Conservation (phyloP, 1,139 yeast genomes). For the Suhomyces kunorum region DNA sequence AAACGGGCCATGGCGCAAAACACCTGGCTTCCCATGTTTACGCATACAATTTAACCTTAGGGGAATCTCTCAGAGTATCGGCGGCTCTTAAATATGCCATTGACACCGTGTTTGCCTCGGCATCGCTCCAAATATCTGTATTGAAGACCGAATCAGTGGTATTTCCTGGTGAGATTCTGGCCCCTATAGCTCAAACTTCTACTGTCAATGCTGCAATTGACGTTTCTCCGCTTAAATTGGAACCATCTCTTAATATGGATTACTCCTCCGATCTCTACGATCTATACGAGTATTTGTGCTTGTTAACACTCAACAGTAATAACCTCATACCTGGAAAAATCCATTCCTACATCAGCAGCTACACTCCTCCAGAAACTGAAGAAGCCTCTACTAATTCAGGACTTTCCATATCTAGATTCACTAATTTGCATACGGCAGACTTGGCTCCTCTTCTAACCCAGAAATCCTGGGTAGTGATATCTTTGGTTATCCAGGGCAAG, state of each 20-base stretch:
- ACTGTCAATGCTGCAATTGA: slow-evolving; percentile 6
- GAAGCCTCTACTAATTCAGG: background rate
- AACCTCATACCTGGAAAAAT: slow-evolving; percentile 16
- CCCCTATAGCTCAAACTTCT: background rate
- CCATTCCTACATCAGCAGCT: slow-evolving; percentile 20
- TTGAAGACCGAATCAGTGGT: background rate
- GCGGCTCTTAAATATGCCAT: background rate
- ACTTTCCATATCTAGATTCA: background rate
- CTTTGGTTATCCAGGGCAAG: background rate
- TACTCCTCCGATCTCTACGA: slow-evolving; percentile 11
- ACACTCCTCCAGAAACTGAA: background rate
- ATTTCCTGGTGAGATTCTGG: background rate
- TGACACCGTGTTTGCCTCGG: background rate
- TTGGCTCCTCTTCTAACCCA: background rate
- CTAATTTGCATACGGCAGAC: slow-evolving; percentile 1
- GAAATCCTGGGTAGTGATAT: background rate
- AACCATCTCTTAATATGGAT: background rate
- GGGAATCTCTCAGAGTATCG: background rate
- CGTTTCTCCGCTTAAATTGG: slow-evolving; percentile 1
- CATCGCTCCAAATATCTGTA: background rate
- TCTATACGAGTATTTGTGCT: slow-evolving; percentile 23
- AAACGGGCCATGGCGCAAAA: slow-evolving; percentile 27
- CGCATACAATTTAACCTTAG: slow-evolving; percentile 8
- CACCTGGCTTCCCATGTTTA: slow-evolving; percentile 16
- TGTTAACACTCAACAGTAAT: slow-evolving; percentile 21